Evolutionary conservation across 768 basidiomycete genomes (phyloP), one percentile per base, ranked within the genome.

Genomic region (Tylopilus sp.): DNA sequence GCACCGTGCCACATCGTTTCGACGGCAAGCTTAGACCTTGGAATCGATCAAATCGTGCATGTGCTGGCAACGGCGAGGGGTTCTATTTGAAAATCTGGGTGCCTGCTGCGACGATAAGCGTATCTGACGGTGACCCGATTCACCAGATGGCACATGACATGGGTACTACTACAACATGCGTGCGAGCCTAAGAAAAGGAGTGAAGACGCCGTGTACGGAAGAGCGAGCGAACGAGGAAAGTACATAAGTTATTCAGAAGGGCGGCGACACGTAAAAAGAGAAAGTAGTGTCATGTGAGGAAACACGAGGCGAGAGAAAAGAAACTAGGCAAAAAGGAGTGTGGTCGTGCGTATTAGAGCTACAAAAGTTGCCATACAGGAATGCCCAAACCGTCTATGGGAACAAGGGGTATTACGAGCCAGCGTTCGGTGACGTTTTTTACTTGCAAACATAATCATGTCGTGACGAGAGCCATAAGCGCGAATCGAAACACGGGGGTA

Each of bases 341-440:
- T 62, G 60, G 53, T 55, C 38, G 58, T 58, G 53, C 34, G 51
- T 50, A 52, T 63, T 70, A 70, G 60, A 41, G 67, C 64, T 70
- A 68, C 68, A 70, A 21, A 33, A 46, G 44, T 33, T 59, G 54
- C 49, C 53, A 55, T 60, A 57, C 53, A 53, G 45, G 22, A n/a
- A 51, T 62, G 55, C 58, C 47, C 31, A 53, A 56, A 63, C 38
- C 56, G 62, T 67, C 66, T 67, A 67, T 56, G 49, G 30, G 56
- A 30, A 40, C 21, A 33, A 38, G 45, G 41, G 29, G 48, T 45
- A 55, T 54, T 56, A 63, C 24, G 54, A 38, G 33, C 29, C 21
- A 50, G 19, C 31, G 63, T 56, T 46, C 55, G 1, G 31, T 41
- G 19, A 36, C 30, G n/a, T 40, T 36, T 42, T 38, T 33, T 37